Evolutionary conservation across 441 rosid genomes (phyloP).

Genomic region (Daphne laureola): DNA sequence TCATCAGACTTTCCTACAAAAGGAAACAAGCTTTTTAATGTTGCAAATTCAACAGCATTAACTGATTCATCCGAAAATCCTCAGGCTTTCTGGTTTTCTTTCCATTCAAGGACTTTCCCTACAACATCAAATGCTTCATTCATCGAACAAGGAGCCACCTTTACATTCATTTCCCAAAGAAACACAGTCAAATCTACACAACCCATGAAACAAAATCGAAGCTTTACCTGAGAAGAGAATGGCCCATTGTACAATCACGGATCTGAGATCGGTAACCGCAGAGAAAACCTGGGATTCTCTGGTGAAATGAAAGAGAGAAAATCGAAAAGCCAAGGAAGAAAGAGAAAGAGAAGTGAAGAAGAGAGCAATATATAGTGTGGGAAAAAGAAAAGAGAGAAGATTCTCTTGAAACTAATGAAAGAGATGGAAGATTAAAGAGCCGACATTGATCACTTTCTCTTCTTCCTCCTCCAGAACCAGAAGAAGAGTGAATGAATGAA

Average conservation of each 20-base stretch:
- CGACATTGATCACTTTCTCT: conserved; percentile 25
- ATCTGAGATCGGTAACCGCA: conserved; percentile 1
- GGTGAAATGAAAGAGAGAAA: conserved; percentile 9
- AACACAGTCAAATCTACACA: conserved; percentile 9
- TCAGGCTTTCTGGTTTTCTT: no score
- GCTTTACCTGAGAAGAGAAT: background rate
- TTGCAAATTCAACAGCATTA: no score
- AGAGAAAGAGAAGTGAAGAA: conserved; percentile 2
- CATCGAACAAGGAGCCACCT: background rate
- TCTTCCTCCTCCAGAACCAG: no score
- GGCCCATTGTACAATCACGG: conserved; percentile 14
- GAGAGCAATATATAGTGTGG: conserved; percentile 2
- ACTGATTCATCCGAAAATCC: no score
- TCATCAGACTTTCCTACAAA: no score
- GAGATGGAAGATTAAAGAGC: conserved; percentile 15
- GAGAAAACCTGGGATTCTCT: conserved; percentile 17
- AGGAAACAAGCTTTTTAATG: no score
- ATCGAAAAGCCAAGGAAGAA: conserved; percentile 1
- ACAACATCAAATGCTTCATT: background rate
- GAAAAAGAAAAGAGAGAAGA: conserved; percentile 8
- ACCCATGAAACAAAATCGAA: background rate
- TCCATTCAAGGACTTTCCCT: background rate
- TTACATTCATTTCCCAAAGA: conserved; percentile 5
- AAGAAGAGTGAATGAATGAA: no score
- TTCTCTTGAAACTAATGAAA: conserved; percentile 12